These are phyloP conservation scores for Cyberlindnera misumaiensis DNA, from an alignment of 805 yeast species.

Conservation along the genomic window DNA sequence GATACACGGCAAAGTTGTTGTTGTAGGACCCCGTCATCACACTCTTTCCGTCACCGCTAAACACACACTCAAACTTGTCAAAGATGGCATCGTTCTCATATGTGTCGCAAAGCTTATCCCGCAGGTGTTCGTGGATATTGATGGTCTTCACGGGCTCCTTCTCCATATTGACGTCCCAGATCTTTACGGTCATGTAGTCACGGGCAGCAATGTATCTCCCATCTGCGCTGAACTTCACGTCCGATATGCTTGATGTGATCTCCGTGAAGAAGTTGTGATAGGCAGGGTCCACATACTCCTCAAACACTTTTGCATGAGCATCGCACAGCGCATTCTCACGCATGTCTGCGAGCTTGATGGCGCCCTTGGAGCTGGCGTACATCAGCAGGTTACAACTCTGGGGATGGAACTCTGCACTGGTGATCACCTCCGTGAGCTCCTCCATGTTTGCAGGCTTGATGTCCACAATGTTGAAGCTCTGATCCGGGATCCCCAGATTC, in stretches of 20 bases:
- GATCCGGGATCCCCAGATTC: slow-evolving; percentile 92
- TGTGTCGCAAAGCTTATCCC: slow-evolving; percentile 91
- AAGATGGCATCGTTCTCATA: slow-evolving; percentile 98
- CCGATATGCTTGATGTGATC: slow-evolving; percentile 89
- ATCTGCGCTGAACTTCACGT: slow-evolving; percentile 84
- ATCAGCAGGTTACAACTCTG: slow-evolving; percentile 84
- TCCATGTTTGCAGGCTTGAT: slow-evolving; percentile 98
- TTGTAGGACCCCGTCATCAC: slow-evolving; percentile 97
- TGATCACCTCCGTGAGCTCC: slow-evolving; percentile 95
- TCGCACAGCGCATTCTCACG: slow-evolving; percentile 93
- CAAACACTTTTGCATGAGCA: slow-evolving; percentile 77
- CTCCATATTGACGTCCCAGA: slow-evolving; percentile 98
- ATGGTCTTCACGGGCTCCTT: slow-evolving; percentile 90
- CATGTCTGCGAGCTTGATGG: slow-evolving; percentile 94
- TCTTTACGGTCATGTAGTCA: slow-evolving; percentile 94
- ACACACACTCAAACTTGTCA: slow-evolving; percentile 95
- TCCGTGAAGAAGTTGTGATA: slow-evolving; percentile 95
- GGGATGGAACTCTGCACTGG: slow-evolving; percentile 96
- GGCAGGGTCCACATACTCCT: slow-evolving; percentile 88
- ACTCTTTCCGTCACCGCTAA: slow-evolving; percentile 85
- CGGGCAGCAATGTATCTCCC: slow-evolving; percentile 95
- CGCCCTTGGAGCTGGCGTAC: slow-evolving; percentile 94
- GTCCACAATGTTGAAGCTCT: slow-evolving; percentile 93
- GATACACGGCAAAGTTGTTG: slow-evolving; percentile 95
- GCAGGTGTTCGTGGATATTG: slow-evolving; percentile 89